Evolutionary conservation across 345 rosid genomes (phyloP).

Genomic region (Acer saccharum): DNA sequence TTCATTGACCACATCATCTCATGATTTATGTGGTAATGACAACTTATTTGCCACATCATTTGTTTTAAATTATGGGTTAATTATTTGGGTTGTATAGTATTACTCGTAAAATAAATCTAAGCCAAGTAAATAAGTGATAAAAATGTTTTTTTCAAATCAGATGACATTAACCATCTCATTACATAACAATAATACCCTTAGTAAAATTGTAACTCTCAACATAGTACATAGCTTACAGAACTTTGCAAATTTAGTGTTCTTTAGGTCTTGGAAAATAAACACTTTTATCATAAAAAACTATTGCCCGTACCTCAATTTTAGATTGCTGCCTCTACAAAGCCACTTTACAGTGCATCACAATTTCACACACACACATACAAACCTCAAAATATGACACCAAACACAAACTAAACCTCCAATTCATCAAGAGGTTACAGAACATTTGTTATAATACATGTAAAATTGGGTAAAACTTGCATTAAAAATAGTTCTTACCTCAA

Average conservation of each 20-base stretch:
- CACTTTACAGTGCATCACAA: not conserved
- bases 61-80: no score
- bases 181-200: no score
- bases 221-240: not conserved
- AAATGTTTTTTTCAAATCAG: no score
- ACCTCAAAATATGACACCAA: not conserved
- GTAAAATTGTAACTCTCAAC: no score
- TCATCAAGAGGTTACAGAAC: not conserved
- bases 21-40: no score
- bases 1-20: no score
- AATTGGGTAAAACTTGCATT: slow-evolving; percentile 4
- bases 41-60: no score
- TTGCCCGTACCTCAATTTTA: not conserved
- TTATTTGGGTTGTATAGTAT: no score
- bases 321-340: not conserved
- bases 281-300: not conserved
- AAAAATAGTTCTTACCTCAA: slow-evolving; percentile 55
- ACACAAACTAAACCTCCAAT: not conserved
- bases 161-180: no score
- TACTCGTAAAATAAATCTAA: no score
- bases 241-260: not conserved
- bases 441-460: not conserved
- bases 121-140: no score
- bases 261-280: not conserved
- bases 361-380: not conserved